Conservation (phyloP, 1,284 basidiomycete genomes). For the Hortiboletus rubellus region DNA sequence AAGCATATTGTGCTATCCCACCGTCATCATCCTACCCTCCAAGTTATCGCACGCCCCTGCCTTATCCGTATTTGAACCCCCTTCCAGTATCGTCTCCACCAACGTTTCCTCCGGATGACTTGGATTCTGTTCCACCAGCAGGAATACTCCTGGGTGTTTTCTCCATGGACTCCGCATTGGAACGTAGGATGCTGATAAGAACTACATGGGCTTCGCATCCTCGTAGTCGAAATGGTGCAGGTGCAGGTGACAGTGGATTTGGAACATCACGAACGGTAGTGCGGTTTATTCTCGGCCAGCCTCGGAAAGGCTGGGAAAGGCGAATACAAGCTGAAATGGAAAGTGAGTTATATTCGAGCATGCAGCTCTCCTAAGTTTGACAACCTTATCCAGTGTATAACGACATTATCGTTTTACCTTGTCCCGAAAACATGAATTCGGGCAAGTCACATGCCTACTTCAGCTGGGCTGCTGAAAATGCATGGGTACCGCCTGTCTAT, state of each 20-base stretch:
- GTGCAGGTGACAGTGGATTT: conserved; percentile 62
- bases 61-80: conserved; percentile 43
- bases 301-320: conserved; percentile 76
- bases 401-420: conserved; percentile 84
- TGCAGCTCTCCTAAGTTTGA: conserved; percentile 1
- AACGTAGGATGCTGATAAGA: conserved; percentile 87
- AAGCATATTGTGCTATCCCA: conserved; percentile 81
- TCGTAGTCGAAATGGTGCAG: conserved; percentile 73
- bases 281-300: conserved; percentile 89
- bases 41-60: conserved; percentile 39
- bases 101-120: conserved; percentile 61
- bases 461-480: conserved; percentile 87
- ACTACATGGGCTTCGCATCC: conserved; percentile 88
- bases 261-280: conserved; percentile 88
- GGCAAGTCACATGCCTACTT: conserved; percentile 88
- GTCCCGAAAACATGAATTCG: conserved; percentile 88
- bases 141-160: conserved; percentile 93
- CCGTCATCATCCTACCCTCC: conserved; percentile 47
- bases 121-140: conserved; percentile 82
- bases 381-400: conserved; percentile 65
- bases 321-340: conserved; percentile 90
- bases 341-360: conserved; percentile 52
- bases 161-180: conserved; percentile 82
- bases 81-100: conserved; percentile 32
- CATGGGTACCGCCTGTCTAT: conserved; percentile 84